Conservation (phyloP, 345 rosid species). For the Combretum micranthum region DNA sequence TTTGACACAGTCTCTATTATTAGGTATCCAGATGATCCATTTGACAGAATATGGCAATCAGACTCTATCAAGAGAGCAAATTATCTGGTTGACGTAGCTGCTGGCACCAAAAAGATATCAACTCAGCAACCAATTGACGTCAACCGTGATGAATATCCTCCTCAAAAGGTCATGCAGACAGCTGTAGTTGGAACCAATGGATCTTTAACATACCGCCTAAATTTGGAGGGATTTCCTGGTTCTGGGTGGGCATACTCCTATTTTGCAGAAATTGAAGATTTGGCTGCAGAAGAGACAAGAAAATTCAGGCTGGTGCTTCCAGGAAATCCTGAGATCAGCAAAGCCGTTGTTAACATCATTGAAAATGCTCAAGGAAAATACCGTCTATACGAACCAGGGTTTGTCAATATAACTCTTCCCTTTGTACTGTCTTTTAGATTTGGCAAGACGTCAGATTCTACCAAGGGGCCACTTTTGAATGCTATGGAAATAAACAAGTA, state of each 20-base stretch:
- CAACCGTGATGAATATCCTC: conserved; percentile 46
- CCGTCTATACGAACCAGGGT: conserved; percentile 86
- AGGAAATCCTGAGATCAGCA: conserved; percentile 63
- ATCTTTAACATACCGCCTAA: conserved; percentile 71
- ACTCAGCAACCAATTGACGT: conserved; percentile 51
- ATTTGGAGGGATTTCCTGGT: conserved; percentile 92
- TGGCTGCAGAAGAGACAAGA: conserved; percentile 58
- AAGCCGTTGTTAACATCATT: conserved; percentile 70
- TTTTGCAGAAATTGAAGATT: conserved; percentile 90
- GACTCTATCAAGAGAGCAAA: conserved; percentile 74
- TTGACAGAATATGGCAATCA: conserved; percentile 94
- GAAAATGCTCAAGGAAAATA: conserved; percentile 83
- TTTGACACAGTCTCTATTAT: conserved; percentile 1
- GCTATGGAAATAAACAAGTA: conserved; percentile 88
- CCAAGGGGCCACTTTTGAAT: conserved; percentile 86
- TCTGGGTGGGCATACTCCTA: conserved; percentile 81
- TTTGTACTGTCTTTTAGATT: conserved; percentile 77
- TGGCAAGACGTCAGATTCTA: conserved; percentile 74
- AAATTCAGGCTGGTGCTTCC: conserved; percentile 83
- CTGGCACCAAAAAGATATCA: conserved; percentile 70
- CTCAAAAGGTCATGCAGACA: conserved; percentile 95
- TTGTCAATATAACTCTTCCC: conserved; percentile 63
- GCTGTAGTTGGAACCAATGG: conserved; percentile 99
- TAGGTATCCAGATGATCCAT: conserved; percentile 97
- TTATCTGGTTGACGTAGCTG: conserved; percentile 91